Evolutionary conservation across 75 land plant species (phyloP).

Genomic region (Selaginella tamariscina): DNA sequence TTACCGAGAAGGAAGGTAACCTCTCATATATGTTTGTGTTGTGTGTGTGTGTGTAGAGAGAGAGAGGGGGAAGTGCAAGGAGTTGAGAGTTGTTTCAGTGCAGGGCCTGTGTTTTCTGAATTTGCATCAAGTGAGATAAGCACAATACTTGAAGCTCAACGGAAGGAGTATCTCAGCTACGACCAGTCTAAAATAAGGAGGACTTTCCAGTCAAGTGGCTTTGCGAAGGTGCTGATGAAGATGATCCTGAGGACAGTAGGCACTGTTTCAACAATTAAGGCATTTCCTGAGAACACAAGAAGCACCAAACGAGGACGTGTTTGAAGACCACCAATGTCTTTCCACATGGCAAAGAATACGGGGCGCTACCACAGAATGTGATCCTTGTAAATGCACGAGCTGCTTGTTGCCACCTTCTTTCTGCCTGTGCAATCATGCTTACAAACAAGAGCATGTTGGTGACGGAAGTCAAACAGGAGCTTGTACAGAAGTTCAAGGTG

Average conservation of each 20-base stretch:
- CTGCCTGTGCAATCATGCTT: constrained; percentile 7
- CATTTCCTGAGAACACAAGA: no score
- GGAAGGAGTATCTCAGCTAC: no score
- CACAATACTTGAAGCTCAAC: background rate
- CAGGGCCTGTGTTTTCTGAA: background rate
- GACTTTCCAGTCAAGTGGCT: background rate
- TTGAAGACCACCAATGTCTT: no score
- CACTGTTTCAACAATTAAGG: background rate
- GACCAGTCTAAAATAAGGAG: background rate
- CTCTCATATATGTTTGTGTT: no score
- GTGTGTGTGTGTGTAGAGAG: no score
- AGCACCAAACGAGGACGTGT: no score
- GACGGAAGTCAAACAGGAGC: background rate
- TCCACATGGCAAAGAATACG: no score
- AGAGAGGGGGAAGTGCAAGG: no score
- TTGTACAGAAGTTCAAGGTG: constrained; percentile 12
- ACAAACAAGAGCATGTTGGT: constrained; percentile 10
- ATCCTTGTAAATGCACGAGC: background rate
- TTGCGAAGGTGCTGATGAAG: background rate
- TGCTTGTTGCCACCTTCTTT: background rate
- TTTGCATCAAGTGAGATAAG: background rate
- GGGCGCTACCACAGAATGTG: no score
- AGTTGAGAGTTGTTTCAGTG: no score
- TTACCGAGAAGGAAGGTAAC: background rate
- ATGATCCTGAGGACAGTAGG: background rate